Evolutionary conservation across 2,329 filamentous ascomycete species (phyloP), one percentile per base, ranked within the genome.

Genomic region (Sclerotinia spermophila): DNA sequence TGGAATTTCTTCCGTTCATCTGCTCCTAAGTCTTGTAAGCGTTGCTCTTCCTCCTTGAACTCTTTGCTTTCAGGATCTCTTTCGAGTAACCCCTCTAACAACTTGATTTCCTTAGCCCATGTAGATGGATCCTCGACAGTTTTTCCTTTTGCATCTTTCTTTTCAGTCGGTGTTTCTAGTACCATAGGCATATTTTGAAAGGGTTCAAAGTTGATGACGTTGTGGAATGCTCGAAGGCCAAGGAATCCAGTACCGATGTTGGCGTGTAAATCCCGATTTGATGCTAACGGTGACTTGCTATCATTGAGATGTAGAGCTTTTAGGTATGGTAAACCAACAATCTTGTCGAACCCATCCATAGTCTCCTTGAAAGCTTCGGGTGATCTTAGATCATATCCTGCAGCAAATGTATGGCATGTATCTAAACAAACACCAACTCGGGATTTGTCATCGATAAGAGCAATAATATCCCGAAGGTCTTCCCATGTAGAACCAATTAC

Each of bases 181-280:
- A 99, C 90, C 88, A 99, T 93, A 5, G 96, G 96, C 77, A 97
- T 81, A 38, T 88, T 88, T 75, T 91, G 87, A 72, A 98, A 91
- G 1, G 88, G 84, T 38, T 86, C 83, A 77, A 93, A 89, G 80
- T 98, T 98, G 84, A 98, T 90, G 72, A 99, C 83, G 78, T 90
- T 93, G 82, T 97, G 93, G 81, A 99, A 99, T 3, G 94, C 92
- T 33, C 92, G 87, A 24, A 99, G 85, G 0, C 96, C 96, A 0
- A 99, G 85, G 79, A 96, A 99, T 1, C 96, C 96, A 0, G 94
- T 96, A 38, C 96, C 96, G 73, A 99, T 98, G 79, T 97, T 98
- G 74, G 95, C 94, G 81, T 99, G 96, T 2, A 98, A 82, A 79
- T 99, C 96, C 55, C 94, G 89, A 74, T 93, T 88, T 48, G 93